Percentiles rank a stretch among this genome's conserved stretches.
These are phyloP conservation scores for Flueggea neowawraea DNA, from an alignment of 441 rosid species.

Conservation along the genomic window DNA sequence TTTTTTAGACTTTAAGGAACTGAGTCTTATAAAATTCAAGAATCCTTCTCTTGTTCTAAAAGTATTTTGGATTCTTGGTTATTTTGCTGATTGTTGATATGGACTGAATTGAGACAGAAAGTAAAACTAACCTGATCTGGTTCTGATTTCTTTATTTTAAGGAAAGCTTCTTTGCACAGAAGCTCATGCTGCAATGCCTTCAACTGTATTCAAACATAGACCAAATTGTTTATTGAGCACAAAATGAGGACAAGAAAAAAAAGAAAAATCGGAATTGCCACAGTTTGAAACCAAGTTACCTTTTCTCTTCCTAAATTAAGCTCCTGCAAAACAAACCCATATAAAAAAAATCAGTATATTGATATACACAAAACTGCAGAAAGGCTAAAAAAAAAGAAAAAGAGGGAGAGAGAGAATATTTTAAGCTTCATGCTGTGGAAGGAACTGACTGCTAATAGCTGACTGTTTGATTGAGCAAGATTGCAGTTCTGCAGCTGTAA, in stretches of 20 bases:
- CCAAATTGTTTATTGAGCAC: no score
- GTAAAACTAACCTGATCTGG: conserved; percentile 27
- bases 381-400: no score
- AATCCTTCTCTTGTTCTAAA: no score
- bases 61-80: no score
- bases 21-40: no score
- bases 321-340: conserved; percentile 37
- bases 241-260: not conserved
- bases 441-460: conserved; percentile 50
- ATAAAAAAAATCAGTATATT: no score
- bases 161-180: conserved; percentile 52
- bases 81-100: no score
- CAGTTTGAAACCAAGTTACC: conserved; percentile 24
- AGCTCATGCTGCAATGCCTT: conserved; percentile 63
- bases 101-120: conserved; percentile 2
- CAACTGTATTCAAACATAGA: conserved; percentile 19
- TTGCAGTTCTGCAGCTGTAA: conserved; percentile 58
- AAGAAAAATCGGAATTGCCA: not conserved
- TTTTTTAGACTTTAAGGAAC: no score
- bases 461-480: conserved; percentile 67
- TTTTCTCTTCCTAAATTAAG: conserved; percentile 57
- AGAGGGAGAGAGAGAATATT: not conserved
- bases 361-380: no score
- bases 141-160: conserved; percentile 39
- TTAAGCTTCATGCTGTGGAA: not conserved